Conservation (phyloP, 2,329 filamentous ascomycete genomes). For the Curvularia sp. region DNA sequence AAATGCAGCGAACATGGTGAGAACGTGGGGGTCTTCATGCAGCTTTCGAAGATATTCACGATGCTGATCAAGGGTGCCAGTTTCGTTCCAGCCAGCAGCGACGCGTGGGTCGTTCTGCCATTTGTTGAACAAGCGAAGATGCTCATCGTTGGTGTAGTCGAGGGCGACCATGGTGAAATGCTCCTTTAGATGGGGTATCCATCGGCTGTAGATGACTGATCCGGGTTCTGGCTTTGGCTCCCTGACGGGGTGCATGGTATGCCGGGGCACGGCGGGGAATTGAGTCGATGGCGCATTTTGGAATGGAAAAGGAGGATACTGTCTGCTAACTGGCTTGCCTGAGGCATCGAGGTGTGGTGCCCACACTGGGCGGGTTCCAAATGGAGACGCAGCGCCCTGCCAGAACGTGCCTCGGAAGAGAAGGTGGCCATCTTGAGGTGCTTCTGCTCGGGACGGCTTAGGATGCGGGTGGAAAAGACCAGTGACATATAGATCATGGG, state of each 20-base stretch:
- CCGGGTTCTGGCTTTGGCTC: slow-evolving; percentile 74
- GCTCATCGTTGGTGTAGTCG: slow-evolving; percentile 68
- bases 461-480: slow-evolving; percentile 56
- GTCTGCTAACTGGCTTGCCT: slow-evolving; percentile 49
- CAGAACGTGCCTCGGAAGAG: slow-evolving; percentile 59
- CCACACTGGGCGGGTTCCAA: slow-evolving; percentile 53
- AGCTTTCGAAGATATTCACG: slow-evolving; percentile 72
- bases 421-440: slow-evolving; percentile 52
- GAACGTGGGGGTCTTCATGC: slow-evolving; percentile 74
- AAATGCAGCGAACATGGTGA: slow-evolving; percentile 74
- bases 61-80: slow-evolving; percentile 76
- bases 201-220: slow-evolving; percentile 77
- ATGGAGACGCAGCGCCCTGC: slow-evolving; percentile 54
- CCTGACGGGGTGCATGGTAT: slow-evolving; percentile 73
- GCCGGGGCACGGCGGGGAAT: slow-evolving; percentile 57
- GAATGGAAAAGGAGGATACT: slow-evolving; percentile 53
- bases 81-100: slow-evolving; percentile 80
- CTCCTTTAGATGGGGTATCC: slow-evolving; percentile 76
- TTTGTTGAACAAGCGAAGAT: slow-evolving; percentile 74
- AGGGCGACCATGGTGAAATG: slow-evolving; percentile 80
- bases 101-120: slow-evolving; percentile 89
- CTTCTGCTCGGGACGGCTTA: slow-evolving; percentile 43
- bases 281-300: slow-evolving; percentile 57
- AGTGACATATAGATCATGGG: slow-evolving; percentile 51
- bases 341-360: slow-evolving; percentile 43